Base-by-base conservation (phyloP, 1,139 yeast genomes). In the Groenewaldozyma auringiensis region DNA sequence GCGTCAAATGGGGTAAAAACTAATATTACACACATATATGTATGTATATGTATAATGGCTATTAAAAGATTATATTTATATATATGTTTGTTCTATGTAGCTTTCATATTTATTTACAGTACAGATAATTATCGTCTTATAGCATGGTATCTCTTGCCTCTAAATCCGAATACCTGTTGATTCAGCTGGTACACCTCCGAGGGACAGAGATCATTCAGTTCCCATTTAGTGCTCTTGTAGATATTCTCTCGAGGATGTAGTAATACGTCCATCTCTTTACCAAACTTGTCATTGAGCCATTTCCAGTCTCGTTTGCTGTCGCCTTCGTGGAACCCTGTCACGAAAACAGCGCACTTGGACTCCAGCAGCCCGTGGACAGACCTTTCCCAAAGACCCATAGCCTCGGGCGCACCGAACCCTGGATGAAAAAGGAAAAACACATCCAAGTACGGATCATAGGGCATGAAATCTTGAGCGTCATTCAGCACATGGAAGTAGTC, bases 61-160 rank as follows among this genome's bases (percentile, higher is more conserved):
- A 33, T 33, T 33, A 16, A 9, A 33, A 27, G 11, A 9, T 13
- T 27, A 27, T 27, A 8, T 13, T n/a, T 33, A 33, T 33, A 33
- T 17, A 33, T 33, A 33, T 35, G 25, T 35, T 17, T 11, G 17
- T 14, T 32, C 9, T 32, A 6, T 32, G 14, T 17, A 32, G 16
- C 17, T 32, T 9, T 8, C 31, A 6, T 32, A 16, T 35, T 35
- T 35, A 17, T 35, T 35, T 35, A 17, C 25, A 16, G 6, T 11
- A 25, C 9, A 8, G 29, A 25, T 25, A 11, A 4, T 50, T 50
- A 58, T 22, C 43, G 50, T 35, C 60, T 61, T 55, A 84, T 75
- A 37, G 96, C 95, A 62, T 87, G 96, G 68, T 92, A 92, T 65
- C 97, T 78, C 75, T 92, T 92, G 56, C 98, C 98, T 69, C 98